Evolutionary conservation across 2,329 filamentous ascomycete genomes (phyloP), one percentile per base, ranked within the genome.

Genomic region (Pseudocercospora pini-densiflorae): DNA sequence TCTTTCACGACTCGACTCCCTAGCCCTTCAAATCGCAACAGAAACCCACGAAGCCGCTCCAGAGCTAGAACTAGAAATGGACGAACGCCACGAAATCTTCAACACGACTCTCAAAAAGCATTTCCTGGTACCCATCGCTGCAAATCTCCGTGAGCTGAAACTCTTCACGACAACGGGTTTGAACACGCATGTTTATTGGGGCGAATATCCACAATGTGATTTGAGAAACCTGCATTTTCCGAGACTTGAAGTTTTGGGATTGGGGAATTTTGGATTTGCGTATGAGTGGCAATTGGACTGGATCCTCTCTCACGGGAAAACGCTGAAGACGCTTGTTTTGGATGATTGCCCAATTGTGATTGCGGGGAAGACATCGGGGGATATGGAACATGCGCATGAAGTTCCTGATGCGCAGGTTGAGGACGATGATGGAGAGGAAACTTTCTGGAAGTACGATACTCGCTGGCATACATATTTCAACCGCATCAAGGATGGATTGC

Each of bases 221-320:
- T 75, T 83, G 23, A 21, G 63, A 68, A n/a, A 40, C 24, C 8
- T 70, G 3, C 63, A 69, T n/a, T 81, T 84, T 31, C 80, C 81
- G 0, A 71, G 75, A 0, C 77, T 85, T 4, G 76, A 77, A 33
- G 74, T 78, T 0, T 75, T 85, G 0, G 73, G 77, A 0, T 68
- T 86, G 0, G 80, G 81, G 0, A 79, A 79, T 1, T 81, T 79
- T 21, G 75, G 77, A 2, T 83, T 86, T 57, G 76, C 77, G 4
- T 77, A 83, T 36, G 78, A 83, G 21, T 80, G 78, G 75, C 83
- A 85, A 61, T 70, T 84, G 0, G 79, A 81, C 9, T 85, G 83
- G 82, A 78, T 86, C 3, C 64, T 80, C 0, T 77, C 77, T 0
- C 74, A 85, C 3, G 75, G 71, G 4, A 12, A 65, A 0, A 82